Conservation (phyloP, 768 basidiomycete species). For the Psilocybe cubensis region DNA sequence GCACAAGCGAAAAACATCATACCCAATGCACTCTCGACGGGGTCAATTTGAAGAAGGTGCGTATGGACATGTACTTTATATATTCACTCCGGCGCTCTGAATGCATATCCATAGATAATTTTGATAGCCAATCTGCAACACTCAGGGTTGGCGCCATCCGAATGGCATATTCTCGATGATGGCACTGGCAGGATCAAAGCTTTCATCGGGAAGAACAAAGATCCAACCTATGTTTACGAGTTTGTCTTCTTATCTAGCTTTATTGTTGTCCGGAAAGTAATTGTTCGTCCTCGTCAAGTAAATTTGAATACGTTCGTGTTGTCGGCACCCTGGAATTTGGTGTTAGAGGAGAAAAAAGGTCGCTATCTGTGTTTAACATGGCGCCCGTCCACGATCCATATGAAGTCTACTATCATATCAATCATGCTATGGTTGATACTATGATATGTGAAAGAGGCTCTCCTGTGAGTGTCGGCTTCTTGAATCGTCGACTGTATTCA, state of each 20-base stretch:
- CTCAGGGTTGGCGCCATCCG: not conserved
- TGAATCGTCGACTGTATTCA: conserved; percentile 17
- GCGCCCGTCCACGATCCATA: conserved; percentile 66
- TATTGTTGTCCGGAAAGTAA: not conserved
- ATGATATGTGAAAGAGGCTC: conserved; percentile 63
- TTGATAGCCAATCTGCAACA: conserved; percentile 23
- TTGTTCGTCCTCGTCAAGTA: conserved; percentile 5
- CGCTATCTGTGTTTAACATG: conserved; percentile 48
- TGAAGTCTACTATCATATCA: conserved; percentile 80
- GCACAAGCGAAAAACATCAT: not conserved
- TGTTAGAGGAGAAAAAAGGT: conserved; percentile 16
- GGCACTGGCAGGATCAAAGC: conserved; percentile 32
- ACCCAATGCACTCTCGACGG: conserved; percentile 14
- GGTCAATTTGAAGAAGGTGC: conserved; percentile 16
- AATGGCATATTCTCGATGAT: conserved; percentile 29
- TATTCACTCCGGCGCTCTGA: not conserved
- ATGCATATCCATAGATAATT: conserved; percentile 18
- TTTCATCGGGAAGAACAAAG: conserved; percentile 5
- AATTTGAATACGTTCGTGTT: conserved; percentile 21
- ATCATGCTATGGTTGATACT: conserved; percentile 73
- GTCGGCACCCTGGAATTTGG: conserved; percentile 30
- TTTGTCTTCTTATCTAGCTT: not conserved
- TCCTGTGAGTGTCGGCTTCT: conserved; percentile 43
- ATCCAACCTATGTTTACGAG: conserved; percentile 6
- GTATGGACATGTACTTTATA: not conserved